Percentiles rank a stretch among this genome's conserved stretches.
Conservation (phyloP, 352 stramenopile species). For the Globisporangium iwayamae region DNA sequence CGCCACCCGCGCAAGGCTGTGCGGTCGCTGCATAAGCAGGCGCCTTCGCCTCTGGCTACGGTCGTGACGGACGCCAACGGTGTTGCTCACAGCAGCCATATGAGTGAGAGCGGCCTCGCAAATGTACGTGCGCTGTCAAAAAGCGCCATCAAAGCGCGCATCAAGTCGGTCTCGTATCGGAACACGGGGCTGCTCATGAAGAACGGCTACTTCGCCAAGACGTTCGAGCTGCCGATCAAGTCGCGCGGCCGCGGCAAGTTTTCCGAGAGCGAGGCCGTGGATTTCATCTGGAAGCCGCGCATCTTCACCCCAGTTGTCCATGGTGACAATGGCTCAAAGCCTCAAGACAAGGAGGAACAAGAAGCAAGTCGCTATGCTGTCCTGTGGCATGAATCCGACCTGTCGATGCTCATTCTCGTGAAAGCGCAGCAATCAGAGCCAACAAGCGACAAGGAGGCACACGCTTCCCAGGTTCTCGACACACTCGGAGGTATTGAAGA, state of each 20-base stretch:
- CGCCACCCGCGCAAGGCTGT: slow-evolving; percentile 25
- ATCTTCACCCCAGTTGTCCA: slow-evolving; percentile 22
- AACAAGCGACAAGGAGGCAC: background rate
- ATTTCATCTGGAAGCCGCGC: slow-evolving; percentile 41
- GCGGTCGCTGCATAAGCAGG: slow-evolving; percentile 54
- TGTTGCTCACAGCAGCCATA: slow-evolving; percentile 10
- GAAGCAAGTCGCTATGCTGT: slow-evolving; percentile 13
- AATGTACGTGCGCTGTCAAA: slow-evolving; percentile 5
- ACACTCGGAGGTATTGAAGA: slow-evolving; percentile 12
- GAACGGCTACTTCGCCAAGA: slow-evolving; percentile 43
- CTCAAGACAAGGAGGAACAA: background rate
- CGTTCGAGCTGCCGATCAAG: slow-evolving; percentile 25
- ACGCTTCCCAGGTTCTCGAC: slow-evolving; percentile 6
- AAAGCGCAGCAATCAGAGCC: slow-evolving; percentile 19
- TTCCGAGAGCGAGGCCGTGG: slow-evolving; percentile 20
- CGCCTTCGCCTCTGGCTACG: slow-evolving; percentile 31
- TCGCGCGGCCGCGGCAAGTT: slow-evolving; percentile 14
- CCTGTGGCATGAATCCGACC: slow-evolving; percentile 51
- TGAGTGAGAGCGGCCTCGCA: background rate
- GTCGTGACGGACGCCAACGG: slow-evolving; percentile 31
- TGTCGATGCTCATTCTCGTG: slow-evolving; percentile 45
- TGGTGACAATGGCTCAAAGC: background rate
- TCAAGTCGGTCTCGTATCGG: slow-evolving; percentile 39
- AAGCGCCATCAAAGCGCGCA: slow-evolving; percentile 25
- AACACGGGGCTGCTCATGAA: slow-evolving; percentile 50